Evolutionary conservation across 2,329 filamentous ascomycete species (phyloP).

Genomic region (Aspergillus melleus): DNA sequence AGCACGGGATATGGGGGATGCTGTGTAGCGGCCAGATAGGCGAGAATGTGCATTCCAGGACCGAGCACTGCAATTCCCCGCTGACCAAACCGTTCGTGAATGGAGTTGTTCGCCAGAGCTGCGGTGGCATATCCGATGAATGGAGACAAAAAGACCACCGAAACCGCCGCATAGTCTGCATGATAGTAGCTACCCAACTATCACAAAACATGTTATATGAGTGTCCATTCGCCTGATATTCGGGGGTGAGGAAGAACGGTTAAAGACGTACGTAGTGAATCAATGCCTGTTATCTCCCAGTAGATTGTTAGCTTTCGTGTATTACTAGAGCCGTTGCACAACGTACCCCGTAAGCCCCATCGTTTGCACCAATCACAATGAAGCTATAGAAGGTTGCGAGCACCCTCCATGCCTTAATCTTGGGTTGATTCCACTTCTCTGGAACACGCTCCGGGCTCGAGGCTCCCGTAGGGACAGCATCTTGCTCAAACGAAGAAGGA

Average conservation of each 20-base stretch:
- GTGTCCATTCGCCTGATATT: not conserved
- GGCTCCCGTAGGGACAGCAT: too few relatives aligned
- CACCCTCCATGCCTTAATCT: slow-evolving; percentile 47
- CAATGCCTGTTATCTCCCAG: slow-evolving; percentile 34
- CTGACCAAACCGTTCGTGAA: slow-evolving; percentile 58
- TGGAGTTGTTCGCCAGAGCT: slow-evolving; percentile 45
- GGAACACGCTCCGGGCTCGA: slow-evolving; percentile 21
- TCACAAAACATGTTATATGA: slow-evolving; percentile 37
- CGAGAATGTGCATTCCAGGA: slow-evolving; percentile 41
- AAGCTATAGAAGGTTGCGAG: slow-evolving; percentile 57
- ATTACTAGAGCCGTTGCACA: not conserved
- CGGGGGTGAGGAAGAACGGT: not conserved
- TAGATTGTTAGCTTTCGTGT: slow-evolving; percentile 7
- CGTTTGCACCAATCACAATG: slow-evolving; percentile 56
- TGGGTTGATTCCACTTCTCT: slow-evolving; percentile 17
- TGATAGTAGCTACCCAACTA: slow-evolving; percentile 36
- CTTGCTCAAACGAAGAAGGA: too few relatives aligned
- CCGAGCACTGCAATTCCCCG: slow-evolving; percentile 68
- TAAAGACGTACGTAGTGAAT: slow-evolving; percentile 46
- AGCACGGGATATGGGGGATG: slow-evolving; percentile 71
- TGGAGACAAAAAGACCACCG: slow-evolving; percentile 51
- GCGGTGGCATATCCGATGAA: slow-evolving; percentile 50
- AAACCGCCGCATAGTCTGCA: slow-evolving; percentile 42
- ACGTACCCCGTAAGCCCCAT: slow-evolving; percentile 53
- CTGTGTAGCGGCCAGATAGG: slow-evolving; percentile 53